Evolutionary conservation across 108 stramenopile species (phyloP), one percentile per base, ranked within the genome.

Genomic region (Nitzschia sp.): DNA sequence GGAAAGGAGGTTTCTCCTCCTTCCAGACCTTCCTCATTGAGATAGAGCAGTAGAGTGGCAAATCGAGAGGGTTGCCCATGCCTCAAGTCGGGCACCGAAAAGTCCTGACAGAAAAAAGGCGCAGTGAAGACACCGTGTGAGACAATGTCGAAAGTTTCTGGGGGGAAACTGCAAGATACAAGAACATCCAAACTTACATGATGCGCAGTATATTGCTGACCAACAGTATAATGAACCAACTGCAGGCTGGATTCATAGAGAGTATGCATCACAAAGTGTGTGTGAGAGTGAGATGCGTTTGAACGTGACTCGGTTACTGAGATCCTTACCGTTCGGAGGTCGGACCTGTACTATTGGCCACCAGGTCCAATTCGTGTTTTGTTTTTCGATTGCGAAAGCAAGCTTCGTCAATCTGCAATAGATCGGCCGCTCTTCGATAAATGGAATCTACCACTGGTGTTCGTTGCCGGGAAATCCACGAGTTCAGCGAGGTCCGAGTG

Each of bases 1-100:
- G 85, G 85, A 53, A 85, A 85, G 13, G 72, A 38, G 13, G 85
- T 85, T 58, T 82, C 85, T 0, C 85, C 85, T n/a, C 85, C 85
- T 17, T 36, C 48, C 71, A 69, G 52, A 1, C 36, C 66, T 35
- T 81, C 80, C n/a, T n/a, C n/a, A 45, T 85, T 85, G 47, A 85
- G 50, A 63, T 92, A 88, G 11, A 89, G 67, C 11, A 92, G 68
- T 1, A 91, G 15, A 4, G 90, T 91, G 16, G 83, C 71, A 72
- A 83, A 88, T 22, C 84, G 64, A 19, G 53, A 52, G 0, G 84
- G 78, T 50, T 85, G 84, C 23, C 55, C 48, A 47, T 76, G 23
- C 0, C 60, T 28, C 21, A 69, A 50, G 75, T 80, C 45, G 79
- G 85, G 80, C 38, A 74, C 58, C 19, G 63, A 53, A 72, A 80